These are phyloP conservation scores for Psilocybe subaeruginosa DNA, from an alignment of 768 basidiomycete genomes.

Conservation along the genomic window DNA sequence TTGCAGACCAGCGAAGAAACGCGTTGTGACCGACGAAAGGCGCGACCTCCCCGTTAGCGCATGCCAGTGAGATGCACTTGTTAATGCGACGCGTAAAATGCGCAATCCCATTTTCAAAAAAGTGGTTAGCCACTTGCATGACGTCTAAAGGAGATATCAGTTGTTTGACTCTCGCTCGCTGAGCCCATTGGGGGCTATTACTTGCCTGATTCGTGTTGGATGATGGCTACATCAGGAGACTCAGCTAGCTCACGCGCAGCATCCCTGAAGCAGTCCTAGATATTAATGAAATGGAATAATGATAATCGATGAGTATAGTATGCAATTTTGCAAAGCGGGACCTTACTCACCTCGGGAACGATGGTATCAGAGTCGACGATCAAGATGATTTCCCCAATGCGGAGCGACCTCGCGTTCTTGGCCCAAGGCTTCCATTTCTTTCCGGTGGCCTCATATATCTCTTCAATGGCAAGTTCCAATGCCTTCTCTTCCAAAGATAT, in stretches of 20 bases:
- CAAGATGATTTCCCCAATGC: slow-evolving; percentile 80
- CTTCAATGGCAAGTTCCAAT: slow-evolving; percentile 73
- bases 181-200: not conserved
- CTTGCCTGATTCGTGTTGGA: slow-evolving; percentile 86
- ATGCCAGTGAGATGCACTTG: slow-evolving; percentile 77
- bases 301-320: not conserved
- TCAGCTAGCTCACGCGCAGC: slow-evolving; percentile 84
- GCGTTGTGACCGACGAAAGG: slow-evolving; percentile 90
- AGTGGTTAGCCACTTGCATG: slow-evolving; percentile 89
- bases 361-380: slow-evolving; percentile 83
- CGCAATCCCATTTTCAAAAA: slow-evolving; percentile 90
- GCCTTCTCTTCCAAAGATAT: slow-evolving; percentile 70
- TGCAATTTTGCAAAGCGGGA: slow-evolving; percentile 4
- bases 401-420: slow-evolving; percentile 70
- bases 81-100: slow-evolving; percentile 90
- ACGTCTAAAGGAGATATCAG: slow-evolving; percentile 52
- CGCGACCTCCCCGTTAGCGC: slow-evolving; percentile 80
- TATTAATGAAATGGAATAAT: not conserved
- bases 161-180: not conserved
- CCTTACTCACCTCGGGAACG: slow-evolving; percentile 62
- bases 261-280: slow-evolving; percentile 84
- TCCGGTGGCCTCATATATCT: slow-evolving; percentile 63
- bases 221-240: slow-evolving; percentile 84
- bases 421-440: slow-evolving; percentile 74
- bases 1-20: slow-evolving; percentile 86